Conservation (phyloP, 2,329 filamentous ascomycete genomes). For the Exophiala sp. region DNA sequence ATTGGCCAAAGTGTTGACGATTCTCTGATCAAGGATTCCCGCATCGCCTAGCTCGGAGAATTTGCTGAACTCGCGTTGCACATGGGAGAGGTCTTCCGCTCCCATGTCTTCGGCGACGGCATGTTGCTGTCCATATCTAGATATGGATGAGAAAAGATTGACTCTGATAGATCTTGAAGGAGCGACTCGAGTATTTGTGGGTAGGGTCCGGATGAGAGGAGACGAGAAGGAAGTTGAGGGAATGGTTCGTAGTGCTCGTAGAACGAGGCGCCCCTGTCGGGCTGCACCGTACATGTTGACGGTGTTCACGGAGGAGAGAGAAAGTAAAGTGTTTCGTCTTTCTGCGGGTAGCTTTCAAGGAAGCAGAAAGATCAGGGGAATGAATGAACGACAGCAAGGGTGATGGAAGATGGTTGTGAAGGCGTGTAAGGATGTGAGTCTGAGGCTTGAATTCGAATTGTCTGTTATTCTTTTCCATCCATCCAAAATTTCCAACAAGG, state of each 20-base stretch:
- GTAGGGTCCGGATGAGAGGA: slow-evolving; percentile 6
- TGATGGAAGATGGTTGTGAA: not conserved
- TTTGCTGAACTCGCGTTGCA: slow-evolving; percentile 31
- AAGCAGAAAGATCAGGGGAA: not conserved
- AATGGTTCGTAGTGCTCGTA: slow-evolving; percentile 24
- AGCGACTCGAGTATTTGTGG: slow-evolving; percentile 1
- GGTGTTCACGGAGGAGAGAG: not conserved
- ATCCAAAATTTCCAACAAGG: not conserved
- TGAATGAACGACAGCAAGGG: not conserved
- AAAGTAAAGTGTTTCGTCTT: not conserved
- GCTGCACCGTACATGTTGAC: slow-evolving; percentile 30
- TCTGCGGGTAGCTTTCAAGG: no score
- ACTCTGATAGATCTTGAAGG: slow-evolving; percentile 3
- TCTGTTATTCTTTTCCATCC: not conserved
- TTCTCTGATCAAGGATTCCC: slow-evolving; percentile 52
- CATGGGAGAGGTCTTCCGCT: slow-evolving; percentile 19
- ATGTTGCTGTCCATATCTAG: slow-evolving; percentile 23
- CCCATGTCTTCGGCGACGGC: slow-evolving; percentile 29
- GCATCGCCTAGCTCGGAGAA: slow-evolving; percentile 38
- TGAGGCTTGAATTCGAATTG: not conserved
- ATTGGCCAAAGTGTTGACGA: slow-evolving; percentile 63
- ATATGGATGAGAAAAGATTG: slow-evolving; percentile 18
- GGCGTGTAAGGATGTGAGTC: not conserved
- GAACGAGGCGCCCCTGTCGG: slow-evolving; percentile 18
- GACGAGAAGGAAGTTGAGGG: slow-evolving; percentile 14